phyloP scores from a whole-genome alignment of 306 rosid genomes.

The Inga laurina region DNA sequence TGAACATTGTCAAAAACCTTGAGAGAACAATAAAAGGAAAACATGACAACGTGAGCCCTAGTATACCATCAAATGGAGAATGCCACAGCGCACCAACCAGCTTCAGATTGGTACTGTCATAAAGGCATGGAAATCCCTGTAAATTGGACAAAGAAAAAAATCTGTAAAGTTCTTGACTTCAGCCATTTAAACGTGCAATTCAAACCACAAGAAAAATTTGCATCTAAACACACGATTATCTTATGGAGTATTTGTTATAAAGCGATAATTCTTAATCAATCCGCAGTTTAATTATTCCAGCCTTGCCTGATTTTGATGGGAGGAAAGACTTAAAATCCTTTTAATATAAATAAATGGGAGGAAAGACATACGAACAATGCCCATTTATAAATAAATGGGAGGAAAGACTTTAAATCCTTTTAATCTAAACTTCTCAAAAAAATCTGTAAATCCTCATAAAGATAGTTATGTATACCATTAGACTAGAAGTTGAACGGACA shows the following conservation, averaged over 20 bases:
- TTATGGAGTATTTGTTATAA: not conserved
- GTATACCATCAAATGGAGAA: slow-evolving; percentile 37
- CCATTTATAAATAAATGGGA: no score
- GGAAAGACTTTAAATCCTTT: not conserved
- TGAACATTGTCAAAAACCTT: slow-evolving; percentile 40
- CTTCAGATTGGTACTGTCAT: slow-evolving; percentile 45
- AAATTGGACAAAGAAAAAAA: slow-evolving; percentile 34
- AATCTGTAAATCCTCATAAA: not conserved
- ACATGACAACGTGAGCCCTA: slow-evolving; percentile 25
- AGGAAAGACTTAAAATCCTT: not conserved
- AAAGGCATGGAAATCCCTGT: slow-evolving; percentile 98
- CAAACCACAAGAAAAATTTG: slow-evolving; percentile 11
- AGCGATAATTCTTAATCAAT: not conserved
- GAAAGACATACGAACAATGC: not conserved
- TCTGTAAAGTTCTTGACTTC: slow-evolving; percentile 4
- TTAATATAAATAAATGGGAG: not conserved
- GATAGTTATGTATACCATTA: not conserved
- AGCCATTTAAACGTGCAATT: not conserved
- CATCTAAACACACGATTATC: not conserved
- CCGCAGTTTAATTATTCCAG: not conserved
- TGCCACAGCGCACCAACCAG: slow-evolving; percentile 21
- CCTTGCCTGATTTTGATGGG: not conserved
- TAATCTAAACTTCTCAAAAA: slow-evolving; percentile 7
- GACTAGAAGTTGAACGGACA: not conserved
- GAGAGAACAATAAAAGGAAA: slow-evolving; percentile 29